Evolutionary conservation across 2,329 filamentous ascomycete species (phyloP).

Genomic region (Fusarium sp.): DNA sequence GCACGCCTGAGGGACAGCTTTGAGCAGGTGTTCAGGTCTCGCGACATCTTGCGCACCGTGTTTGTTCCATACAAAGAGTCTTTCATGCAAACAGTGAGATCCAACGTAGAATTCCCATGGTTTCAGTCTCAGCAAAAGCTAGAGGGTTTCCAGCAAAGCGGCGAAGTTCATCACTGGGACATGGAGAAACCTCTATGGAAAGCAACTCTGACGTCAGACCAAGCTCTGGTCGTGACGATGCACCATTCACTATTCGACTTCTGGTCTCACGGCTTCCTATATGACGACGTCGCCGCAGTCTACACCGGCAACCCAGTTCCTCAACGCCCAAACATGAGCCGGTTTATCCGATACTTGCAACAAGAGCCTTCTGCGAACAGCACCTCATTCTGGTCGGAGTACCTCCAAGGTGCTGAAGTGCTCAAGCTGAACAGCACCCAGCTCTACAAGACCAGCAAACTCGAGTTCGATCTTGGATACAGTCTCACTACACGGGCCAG

Average conservation of each 20-base stretch:
- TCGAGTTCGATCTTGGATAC: neutral
- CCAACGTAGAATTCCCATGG: neutral
- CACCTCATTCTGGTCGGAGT: neutral
- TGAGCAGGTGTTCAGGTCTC: constrained; percentile 11
- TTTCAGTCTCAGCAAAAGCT: neutral
- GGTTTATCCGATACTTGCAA: neutral
- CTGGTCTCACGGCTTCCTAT: constrained; percentile 45
- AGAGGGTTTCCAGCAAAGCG: neutral
- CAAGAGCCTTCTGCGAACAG: neutral
- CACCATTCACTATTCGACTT: constrained; percentile 48
- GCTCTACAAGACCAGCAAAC: neutral
- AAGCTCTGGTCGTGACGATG: constrained; percentile 41
- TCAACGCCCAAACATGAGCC: neutral
- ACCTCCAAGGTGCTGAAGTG: neutral
- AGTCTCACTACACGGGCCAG: neutral
- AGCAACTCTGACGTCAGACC: neutral
- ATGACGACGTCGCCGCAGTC: constrained; percentile 33
- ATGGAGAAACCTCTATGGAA: neutral
- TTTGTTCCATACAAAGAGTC: constrained; percentile 21
- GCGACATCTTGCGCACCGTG: constrained; percentile 25
- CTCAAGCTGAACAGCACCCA: constrained; percentile 9
- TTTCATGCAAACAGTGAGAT: neutral
- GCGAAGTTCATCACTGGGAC: neutral
- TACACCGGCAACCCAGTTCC: neutral
- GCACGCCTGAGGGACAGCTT: constrained; percentile 6